Evolutionary conservation across 1,284 basidiomycete species (phyloP).

Genomic region (Puccinia polysora): DNA sequence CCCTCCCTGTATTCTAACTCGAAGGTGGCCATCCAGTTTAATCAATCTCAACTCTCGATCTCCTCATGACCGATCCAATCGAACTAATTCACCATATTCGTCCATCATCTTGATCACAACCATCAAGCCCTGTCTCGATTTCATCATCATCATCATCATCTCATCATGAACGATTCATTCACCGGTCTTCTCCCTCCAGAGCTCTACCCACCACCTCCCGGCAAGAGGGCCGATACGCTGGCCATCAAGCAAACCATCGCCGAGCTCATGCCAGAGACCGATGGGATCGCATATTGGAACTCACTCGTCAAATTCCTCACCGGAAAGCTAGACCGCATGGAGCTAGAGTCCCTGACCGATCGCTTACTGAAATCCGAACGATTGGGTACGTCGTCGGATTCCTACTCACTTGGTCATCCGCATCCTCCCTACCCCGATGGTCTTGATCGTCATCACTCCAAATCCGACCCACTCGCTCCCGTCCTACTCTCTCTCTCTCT

Average conservation of each 20-base stretch:
- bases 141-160: too few relatives aligned
- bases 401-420: not conserved
- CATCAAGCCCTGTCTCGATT: too few relatives aligned
- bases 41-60: too few relatives aligned
- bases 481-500: not conserved
- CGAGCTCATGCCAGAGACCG: constrained; percentile 44
- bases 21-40: too few relatives aligned
- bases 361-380: constrained; percentile 2
- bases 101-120: too few relatives aligned
- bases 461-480: not conserved
- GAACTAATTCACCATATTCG: too few relatives aligned
- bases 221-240: constrained; percentile 49
- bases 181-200: not conserved
- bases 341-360: constrained; percentile 50
- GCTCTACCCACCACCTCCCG: constrained; percentile 43
- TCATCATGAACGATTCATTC: constrained; percentile 11
- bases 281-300: constrained; percentile 53
- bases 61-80: too few relatives aligned
- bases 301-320: constrained; percentile 53
- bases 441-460: not conserved
- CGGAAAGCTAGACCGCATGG: constrained; percentile 53
- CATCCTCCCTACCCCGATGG: not conserved
- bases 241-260: constrained; percentile 49
- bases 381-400: not conserved
- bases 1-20: too few relatives aligned